Conservation (phyloP, 2,329 filamentous ascomycete species). For the Sordariomycetes sp. region DNA sequence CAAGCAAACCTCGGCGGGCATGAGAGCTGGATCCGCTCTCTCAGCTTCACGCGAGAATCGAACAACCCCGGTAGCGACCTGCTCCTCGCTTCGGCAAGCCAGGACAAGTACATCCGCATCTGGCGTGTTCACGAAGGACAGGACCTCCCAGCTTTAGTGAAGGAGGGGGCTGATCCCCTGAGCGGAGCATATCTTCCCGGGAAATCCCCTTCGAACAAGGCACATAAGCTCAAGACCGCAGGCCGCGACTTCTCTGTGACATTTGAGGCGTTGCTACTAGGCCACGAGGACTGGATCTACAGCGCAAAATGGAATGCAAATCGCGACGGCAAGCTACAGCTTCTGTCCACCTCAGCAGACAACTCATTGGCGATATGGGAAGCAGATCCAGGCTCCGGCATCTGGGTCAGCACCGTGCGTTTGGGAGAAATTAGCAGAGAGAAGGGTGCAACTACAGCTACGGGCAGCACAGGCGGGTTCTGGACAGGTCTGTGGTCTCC, state of each 20-base stretch:
- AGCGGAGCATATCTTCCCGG: conserved; percentile 53
- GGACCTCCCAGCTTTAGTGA: conserved; percentile 48
- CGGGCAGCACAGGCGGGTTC: conserved; percentile 90
- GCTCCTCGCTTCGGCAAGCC: conserved; percentile 83
- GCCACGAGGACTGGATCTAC: conserved; percentile 98
- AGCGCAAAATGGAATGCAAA: conserved; percentile 65
- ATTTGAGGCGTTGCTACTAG: conserved; percentile 87
- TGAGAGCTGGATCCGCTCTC: conserved; percentile 87
- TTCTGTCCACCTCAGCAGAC: conserved; percentile 87
- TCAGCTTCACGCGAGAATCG: conserved; percentile 65
- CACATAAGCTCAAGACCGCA: conserved; percentile 60
- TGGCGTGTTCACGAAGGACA: conserved; percentile 76
- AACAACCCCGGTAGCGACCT: conserved; percentile 51
- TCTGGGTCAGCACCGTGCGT: conserved; percentile 81
- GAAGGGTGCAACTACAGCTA: conserved; percentile 93
- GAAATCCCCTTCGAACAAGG: conserved; percentile 80
- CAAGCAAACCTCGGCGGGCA: conserved; percentile 78
- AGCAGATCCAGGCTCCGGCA: conserved; percentile 70
- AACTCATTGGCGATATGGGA: conserved; percentile 94
- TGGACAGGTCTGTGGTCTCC: conserved; percentile 94
- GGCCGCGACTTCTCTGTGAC: conserved; percentile 67
- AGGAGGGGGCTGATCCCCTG: conserved; percentile 44
- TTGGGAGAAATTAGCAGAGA: conserved; percentile 90
- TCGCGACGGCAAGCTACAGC: conserved; percentile 47
- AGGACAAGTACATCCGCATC: conserved; percentile 93